A percentile compares a stretch with the other conserved stretches of the same genome.
These are phyloP conservation scores for Didymella segeticola DNA, from an alignment of 2,329 filamentous ascomycete species.

Conservation along the genomic window DNA sequence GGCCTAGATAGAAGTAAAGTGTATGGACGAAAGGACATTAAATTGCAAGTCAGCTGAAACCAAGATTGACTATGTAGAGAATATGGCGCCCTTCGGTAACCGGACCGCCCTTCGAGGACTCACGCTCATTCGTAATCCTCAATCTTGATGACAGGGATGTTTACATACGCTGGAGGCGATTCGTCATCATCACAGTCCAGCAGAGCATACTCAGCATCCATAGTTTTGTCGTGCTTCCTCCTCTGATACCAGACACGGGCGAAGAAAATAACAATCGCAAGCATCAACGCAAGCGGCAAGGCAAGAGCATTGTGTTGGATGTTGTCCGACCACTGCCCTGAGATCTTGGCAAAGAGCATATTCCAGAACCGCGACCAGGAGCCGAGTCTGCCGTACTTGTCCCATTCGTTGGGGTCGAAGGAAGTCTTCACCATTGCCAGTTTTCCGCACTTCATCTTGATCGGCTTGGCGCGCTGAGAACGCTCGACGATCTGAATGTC, in stretches of 20 bases:
- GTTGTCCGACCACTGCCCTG: constrained; percentile 15
- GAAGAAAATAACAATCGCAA: constrained; percentile 22
- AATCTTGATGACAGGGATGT: constrained; percentile 30
- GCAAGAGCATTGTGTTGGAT: constrained; percentile 20
- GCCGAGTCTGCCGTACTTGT: constrained; percentile 37
- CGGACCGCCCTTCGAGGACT: background rate
- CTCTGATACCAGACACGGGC: constrained; percentile 18
- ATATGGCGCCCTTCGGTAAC: background rate
- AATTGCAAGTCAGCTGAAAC: no score
- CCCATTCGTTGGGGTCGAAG: constrained; percentile 40
- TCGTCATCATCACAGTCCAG: constrained; percentile 23
- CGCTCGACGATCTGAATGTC: constrained; percentile 33
- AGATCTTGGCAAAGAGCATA: constrained; percentile 18
- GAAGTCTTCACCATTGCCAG: constrained; percentile 31
- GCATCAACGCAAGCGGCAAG: constrained; percentile 23
- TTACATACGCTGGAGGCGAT: constrained; percentile 26
- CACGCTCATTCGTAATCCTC: constrained; percentile 26
- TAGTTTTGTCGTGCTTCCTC: constrained; percentile 16
- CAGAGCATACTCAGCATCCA: constrained; percentile 27
- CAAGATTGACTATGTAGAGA: background rate
- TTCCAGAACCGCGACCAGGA: constrained; percentile 27
- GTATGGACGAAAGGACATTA: no score
- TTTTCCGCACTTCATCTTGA: constrained; percentile 39
- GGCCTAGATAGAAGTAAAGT: background rate
- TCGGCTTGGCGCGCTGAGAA: constrained; percentile 25